Conservation (phyloP, 495 filamentous ascomycete genomes). For the Daldinia decipiens region DNA sequence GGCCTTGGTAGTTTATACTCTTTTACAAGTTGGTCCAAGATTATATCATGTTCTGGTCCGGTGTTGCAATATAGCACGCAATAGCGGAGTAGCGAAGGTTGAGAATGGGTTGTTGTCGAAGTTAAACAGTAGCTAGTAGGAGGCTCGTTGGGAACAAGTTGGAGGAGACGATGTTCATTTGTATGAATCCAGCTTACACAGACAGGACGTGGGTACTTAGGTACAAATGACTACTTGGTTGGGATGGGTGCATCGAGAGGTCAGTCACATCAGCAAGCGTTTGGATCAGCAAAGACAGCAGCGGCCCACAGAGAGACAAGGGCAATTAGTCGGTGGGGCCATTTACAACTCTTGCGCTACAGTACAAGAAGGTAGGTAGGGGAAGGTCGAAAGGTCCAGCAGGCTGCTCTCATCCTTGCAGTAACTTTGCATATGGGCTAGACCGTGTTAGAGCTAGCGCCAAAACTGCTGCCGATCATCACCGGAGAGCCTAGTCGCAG, state of each 20-base stretch:
- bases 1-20: slow-evolving; percentile 26
- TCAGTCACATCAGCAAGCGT: slow-evolving; percentile 49
- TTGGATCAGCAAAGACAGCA: slow-evolving; percentile 47
- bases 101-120: slow-evolving; percentile 37
- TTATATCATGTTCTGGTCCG: slow-evolving; percentile 41
- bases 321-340: slow-evolving; percentile 46
- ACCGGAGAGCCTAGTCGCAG: slow-evolving; percentile 32
- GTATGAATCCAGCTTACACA: slow-evolving; percentile 48
- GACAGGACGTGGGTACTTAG: slow-evolving; percentile 39
- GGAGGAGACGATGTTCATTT: slow-evolving; percentile 52
- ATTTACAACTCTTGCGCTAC: slow-evolving; percentile 43
- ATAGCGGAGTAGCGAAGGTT: slow-evolving; percentile 36
- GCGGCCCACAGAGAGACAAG: slow-evolving; percentile 39
- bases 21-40: slow-evolving; percentile 37
- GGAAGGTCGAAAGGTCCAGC: slow-evolving; percentile 7
- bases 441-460: slow-evolving; percentile 38
- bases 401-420: slow-evolving; percentile 37
- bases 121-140: slow-evolving; percentile 34
- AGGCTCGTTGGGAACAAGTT: slow-evolving; percentile 39
- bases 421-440: slow-evolving; percentile 38
- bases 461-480: slow-evolving; percentile 38
- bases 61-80: slow-evolving; percentile 45
- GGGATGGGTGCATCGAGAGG: slow-evolving; percentile 34
- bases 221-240: slow-evolving; percentile 43
- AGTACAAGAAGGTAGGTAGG: slow-evolving; percentile 15